A percentile compares a stretch with the other conserved stretches of the same genome.
phyloP scores from a whole-genome alignment of 2,329 filamentous ascomycete genomes.

The Rhynchosporium agropyri region DNA sequence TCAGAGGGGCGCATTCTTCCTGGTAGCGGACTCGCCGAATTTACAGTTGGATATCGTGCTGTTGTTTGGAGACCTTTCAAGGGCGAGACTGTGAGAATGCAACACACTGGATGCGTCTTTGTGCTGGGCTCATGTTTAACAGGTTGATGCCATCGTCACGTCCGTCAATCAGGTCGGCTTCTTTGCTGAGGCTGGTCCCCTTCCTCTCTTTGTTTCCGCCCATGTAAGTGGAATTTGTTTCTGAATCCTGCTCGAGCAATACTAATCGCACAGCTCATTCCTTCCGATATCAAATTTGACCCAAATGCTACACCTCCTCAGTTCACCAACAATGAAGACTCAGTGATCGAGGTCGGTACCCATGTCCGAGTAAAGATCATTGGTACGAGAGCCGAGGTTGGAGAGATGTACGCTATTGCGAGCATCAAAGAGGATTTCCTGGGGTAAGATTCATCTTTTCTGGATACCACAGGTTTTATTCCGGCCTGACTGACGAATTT shows the following conservation, averaged over 20 bases:
- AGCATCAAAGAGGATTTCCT: slow-evolving; percentile 89
- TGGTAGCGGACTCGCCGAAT: slow-evolving; percentile 88
- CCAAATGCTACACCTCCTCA: slow-evolving; percentile 95
- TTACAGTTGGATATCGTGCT: slow-evolving; percentile 91
- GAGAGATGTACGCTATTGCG: slow-evolving; percentile 94
- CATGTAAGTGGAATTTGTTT: slow-evolving; percentile 33
- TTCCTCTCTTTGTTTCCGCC: slow-evolving; percentile 74
- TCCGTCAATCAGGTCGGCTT: slow-evolving; percentile 92
- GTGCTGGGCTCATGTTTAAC: slow-evolving; percentile 35
- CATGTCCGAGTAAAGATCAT: slow-evolving; percentile 94
- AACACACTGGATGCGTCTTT: slow-evolving; percentile 3
- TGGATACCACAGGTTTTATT: background rate
- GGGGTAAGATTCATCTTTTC: slow-evolving; percentile 51
- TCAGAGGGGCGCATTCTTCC: slow-evolving; percentile 91
- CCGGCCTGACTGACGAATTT: slow-evolving; percentile 14
- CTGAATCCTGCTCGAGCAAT: background rate
- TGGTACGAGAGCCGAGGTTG: slow-evolving; percentile 89
- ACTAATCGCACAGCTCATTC: slow-evolving; percentile 70
- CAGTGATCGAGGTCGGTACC: slow-evolving; percentile 89
- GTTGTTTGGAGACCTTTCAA: slow-evolving; percentile 98
- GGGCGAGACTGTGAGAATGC: slow-evolving; percentile 81
- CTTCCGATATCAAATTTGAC: slow-evolving; percentile 89
- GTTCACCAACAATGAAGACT: slow-evolving; percentile 93
- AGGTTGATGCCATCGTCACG: slow-evolving; percentile 93
- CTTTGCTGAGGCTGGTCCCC: slow-evolving; percentile 79